These are phyloP conservation scores for Aegilops longissima DNA, from an alignment of 176 grass and related monocot genomes.

Conservation along the genomic window DNA sequence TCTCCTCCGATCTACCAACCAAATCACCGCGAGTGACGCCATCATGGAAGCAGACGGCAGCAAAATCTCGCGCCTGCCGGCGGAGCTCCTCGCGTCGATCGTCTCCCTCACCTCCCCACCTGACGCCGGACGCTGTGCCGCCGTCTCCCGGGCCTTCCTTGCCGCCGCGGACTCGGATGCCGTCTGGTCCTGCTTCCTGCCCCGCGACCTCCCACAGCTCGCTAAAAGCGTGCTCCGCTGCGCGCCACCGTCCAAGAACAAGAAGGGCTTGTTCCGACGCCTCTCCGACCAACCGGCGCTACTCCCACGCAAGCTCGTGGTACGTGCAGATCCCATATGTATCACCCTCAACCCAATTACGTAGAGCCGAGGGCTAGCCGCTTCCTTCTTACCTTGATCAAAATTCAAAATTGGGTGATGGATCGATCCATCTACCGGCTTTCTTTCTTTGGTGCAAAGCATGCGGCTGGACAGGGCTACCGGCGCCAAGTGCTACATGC, in stretches of 20 bases:
- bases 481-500: slow-evolving; percentile 59
- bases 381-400: no score
- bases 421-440: no score
- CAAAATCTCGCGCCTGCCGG: slow-evolving; percentile 35
- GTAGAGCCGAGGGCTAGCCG: no score
- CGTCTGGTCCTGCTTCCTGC: slow-evolving; percentile 60
- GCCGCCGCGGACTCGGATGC: slow-evolving; percentile 42
- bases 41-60: not conserved
- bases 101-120: slow-evolving; percentile 38
- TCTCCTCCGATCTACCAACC: no score
- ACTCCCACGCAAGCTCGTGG: slow-evolving; percentile 33
- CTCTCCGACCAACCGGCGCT: slow-evolving; percentile 44
- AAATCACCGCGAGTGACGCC: no score
- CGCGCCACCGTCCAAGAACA: not conserved
- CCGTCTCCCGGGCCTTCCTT: slow-evolving; percentile 44
- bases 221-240: slow-evolving; percentile 20
- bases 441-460: slow-evolving; percentile 25
- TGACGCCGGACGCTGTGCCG: slow-evolving; percentile 37
- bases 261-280: slow-evolving; percentile 48
- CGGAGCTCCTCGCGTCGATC: slow-evolving; percentile 44
- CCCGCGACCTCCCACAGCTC: slow-evolving; percentile 23
- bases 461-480: slow-evolving; percentile 51
- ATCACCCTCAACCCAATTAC: no score
- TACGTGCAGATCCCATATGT: not conserved
- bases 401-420: no score